Percentiles rank a stretch among this genome's conserved stretches.
phyloP scores from a whole-genome alignment of 495 filamentous ascomycete species.

The Amphirosellinia nigrospora region DNA sequence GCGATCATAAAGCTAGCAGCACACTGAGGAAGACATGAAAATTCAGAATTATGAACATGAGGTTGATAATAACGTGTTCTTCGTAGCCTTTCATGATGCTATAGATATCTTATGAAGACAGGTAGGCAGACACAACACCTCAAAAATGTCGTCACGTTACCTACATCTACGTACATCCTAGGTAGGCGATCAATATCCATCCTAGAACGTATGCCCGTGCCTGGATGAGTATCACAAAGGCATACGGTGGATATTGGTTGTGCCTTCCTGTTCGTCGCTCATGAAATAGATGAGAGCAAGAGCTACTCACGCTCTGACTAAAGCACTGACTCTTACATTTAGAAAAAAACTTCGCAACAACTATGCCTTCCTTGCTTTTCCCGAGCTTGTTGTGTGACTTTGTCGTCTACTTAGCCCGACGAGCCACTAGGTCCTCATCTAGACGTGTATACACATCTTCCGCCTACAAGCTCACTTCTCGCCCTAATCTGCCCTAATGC shows the following conservation, averaged over 20 bases:
- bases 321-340: not conserved
- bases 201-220: not conserved
- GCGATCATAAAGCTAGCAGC: not conserved
- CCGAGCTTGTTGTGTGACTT: not conserved
- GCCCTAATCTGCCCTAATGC: too few species aligned
- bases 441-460: not conserved
- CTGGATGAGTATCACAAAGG: not conserved
- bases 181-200: not conserved
- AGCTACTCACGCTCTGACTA: not conserved
- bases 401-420: not conserved
- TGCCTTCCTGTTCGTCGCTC: not conserved
- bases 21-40: too few species aligned
- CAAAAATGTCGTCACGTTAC: too few species aligned
- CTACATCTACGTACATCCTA: too few species aligned
- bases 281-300: not conserved
- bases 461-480: not conserved
- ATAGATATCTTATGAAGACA: too few species aligned
- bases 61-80: not conserved
- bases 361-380: not conserved
- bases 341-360: not conserved
- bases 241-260: not conserved
- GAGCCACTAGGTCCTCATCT: not conserved
- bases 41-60: not conserved
- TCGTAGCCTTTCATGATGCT: too few species aligned
- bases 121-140: too few species aligned